Percentiles rank a stretch among this genome's conserved stretches.
Evolutionary conservation across 2,329 filamentous ascomycete genomes (phyloP).

Genomic region (Penicillium corylophilum): DNA sequence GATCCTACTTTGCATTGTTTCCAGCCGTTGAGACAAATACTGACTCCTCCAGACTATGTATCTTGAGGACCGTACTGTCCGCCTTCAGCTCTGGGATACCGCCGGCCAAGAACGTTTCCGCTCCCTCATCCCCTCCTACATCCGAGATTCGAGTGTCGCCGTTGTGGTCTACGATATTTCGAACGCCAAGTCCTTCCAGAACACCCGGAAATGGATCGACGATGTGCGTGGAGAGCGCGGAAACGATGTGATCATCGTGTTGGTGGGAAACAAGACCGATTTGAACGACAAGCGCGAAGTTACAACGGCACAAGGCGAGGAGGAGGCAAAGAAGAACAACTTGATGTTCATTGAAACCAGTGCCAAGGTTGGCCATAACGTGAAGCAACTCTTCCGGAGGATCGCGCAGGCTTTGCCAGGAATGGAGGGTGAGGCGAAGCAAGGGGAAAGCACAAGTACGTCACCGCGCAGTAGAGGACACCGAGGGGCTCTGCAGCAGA

Average conservation of each 20-base stretch:
- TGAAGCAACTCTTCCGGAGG: conserved; percentile 94
- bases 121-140: conserved; percentile 95
- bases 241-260: conserved; percentile 97
- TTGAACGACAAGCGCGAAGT: conserved; percentile 97
- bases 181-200: conserved; percentile 95
- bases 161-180: conserved; percentile 99
- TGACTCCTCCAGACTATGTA: conserved; percentile 78
- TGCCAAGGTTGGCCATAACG: conserved; percentile 95
- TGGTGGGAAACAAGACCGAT: conserved; percentile 99
- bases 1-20: not conserved
- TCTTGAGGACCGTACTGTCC: conserved; percentile 95
- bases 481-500: not conserved
- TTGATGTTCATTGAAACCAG: conserved; percentile 99
- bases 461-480: conserved; percentile 24
- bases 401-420: conserved; percentile 97
- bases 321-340: conserved; percentile 96
- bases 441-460: conserved; percentile 77
- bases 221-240: conserved; percentile 94
- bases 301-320: conserved; percentile 92
- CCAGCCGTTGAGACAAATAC: not conserved
- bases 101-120: conserved; percentile 97
- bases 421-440: conserved; percentile 88
- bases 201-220: conserved; percentile 99
- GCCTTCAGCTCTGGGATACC: conserved; percentile 97
- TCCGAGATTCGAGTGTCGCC: conserved; percentile 94